These are phyloP conservation scores for Mortierella antarctica DNA, from an alignment of 192 early-diverging fungal genomes.

Conservation along the genomic window DNA sequence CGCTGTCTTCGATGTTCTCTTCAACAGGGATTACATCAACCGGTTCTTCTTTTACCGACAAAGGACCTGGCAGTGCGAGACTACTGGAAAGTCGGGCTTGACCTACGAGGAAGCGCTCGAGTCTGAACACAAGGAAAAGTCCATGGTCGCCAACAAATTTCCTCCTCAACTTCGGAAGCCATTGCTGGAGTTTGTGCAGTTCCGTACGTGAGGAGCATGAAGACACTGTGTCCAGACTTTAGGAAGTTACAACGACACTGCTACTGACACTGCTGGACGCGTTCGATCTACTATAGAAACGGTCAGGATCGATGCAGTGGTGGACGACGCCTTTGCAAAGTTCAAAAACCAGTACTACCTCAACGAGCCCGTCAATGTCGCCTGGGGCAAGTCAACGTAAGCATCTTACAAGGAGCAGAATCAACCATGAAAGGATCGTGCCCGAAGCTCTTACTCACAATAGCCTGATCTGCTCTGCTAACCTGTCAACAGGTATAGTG, in stretches of 20 bases:
- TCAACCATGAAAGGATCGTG: not conserved
- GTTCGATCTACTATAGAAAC: conserved; percentile 52
- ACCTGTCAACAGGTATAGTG: conserved; percentile 51
- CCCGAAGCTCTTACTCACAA: not conserved
- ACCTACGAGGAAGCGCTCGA: conserved; percentile 85
- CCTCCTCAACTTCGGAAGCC: conserved; percentile 72
- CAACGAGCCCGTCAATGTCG: conserved; percentile 65
- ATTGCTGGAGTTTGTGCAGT: conserved; percentile 75
- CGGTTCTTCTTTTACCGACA: conserved; percentile 75
- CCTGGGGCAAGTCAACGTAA: conserved; percentile 53
- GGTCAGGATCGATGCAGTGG: conserved; percentile 65
- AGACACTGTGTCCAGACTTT: not conserved
- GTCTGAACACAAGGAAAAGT: conserved; percentile 75
- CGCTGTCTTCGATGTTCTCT: conserved; percentile 7
- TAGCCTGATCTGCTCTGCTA: too few relatives aligned
- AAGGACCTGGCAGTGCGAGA: conserved; percentile 81
- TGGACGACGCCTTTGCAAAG: conserved; percentile 69
- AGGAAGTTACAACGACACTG: not conserved
- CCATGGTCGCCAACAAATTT: conserved; percentile 71
- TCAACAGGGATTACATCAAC: conserved; percentile 73
- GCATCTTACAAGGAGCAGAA: not conserved
- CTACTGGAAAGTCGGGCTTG: conserved; percentile 77
- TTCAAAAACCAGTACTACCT: conserved; percentile 65
- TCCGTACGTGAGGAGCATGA: conserved; percentile 64
- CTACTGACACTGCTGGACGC: not conserved